Evolutionary conservation across 768 basidiomycete genomes (phyloP).

Genomic region (Tremella mesenterica): DNA sequence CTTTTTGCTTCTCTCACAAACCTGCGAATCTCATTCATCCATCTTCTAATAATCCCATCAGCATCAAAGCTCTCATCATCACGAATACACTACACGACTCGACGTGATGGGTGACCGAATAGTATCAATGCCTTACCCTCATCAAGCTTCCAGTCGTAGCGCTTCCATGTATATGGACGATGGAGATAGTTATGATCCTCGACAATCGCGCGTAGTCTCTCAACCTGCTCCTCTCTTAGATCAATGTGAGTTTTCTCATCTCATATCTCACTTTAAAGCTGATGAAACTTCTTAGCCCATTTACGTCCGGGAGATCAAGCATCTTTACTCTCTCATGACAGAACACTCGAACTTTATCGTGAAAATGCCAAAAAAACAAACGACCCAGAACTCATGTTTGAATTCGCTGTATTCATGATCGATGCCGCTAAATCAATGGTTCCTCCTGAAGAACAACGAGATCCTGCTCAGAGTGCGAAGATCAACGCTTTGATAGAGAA

Average conservation of each 20-base stretch:
- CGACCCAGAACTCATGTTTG: conserved; percentile 94
- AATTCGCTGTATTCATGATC: conserved; percentile 98
- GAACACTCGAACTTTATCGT: conserved; percentile 92
- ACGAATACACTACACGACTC: too few species aligned
- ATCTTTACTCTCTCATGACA: conserved; percentile 84
- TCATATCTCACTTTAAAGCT: background rate
- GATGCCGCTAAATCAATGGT: conserved; percentile 89
- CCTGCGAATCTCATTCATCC: too few species aligned
- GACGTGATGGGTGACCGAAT: background rate
- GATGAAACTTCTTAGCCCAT: conserved; percentile 50
- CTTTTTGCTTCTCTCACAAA: too few species aligned
- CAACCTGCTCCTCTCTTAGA: conserved; percentile 39
- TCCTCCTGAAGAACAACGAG: conserved; percentile 17
- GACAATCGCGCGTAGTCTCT: conserved; percentile 22
- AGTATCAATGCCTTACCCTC: background rate
- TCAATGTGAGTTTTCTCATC: conserved; percentile 34
- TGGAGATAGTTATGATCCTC: background rate
- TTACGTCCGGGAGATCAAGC: conserved; percentile 87
- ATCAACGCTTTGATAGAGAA: conserved; percentile 28
- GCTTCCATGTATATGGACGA: conserved; percentile 1
- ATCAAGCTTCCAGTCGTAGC: background rate
- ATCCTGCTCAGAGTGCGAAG: conserved; percentile 10
- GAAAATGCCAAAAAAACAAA: conserved; percentile 97
- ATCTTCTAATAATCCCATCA: too few species aligned
- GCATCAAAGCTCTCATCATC: too few species aligned